Conservation (phyloP, 192 early-diverging fungal species). For the Backusella australiensis region DNA sequence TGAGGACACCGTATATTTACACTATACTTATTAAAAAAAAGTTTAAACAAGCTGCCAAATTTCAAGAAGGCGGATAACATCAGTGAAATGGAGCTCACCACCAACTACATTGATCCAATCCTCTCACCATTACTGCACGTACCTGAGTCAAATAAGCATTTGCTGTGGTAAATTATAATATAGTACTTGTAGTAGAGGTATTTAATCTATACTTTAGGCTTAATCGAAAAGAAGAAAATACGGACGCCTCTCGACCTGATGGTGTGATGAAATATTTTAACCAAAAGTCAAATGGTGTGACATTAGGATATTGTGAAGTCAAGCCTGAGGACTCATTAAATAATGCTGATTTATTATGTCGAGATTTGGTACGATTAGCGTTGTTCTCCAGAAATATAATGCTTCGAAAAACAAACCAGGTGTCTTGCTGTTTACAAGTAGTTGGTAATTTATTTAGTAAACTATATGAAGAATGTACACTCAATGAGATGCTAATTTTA, state of each 20-base stretch:
- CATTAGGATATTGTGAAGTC: neutral
- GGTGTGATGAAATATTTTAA: neutral
- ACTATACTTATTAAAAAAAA: neutral
- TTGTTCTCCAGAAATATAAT: neutral
- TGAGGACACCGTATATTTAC: no score
- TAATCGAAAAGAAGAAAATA: neutral
- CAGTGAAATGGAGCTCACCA: neutral
- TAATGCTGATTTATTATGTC: neutral
- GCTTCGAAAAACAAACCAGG: neutral
- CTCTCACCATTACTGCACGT: neutral
- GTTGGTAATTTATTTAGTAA: neutral
- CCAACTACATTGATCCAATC: neutral
- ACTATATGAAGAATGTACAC: neutral
- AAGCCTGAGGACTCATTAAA: neutral
- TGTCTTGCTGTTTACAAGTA: neutral
- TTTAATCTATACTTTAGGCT: neutral
- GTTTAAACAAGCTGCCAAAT: neutral
- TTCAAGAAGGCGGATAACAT: neutral
- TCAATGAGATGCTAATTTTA: neutral
- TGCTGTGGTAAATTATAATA: neutral
- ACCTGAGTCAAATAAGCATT: neutral
- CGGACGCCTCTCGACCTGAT: neutral
- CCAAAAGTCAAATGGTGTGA: neutral
- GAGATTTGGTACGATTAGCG: neutral
- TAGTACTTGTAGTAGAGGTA: neutral